Percentiles rank a stretch among this genome's conserved stretches.
Conservation (phyloP, 352 stramenopile species). For the Phytophthora chlamydospora region DNA sequence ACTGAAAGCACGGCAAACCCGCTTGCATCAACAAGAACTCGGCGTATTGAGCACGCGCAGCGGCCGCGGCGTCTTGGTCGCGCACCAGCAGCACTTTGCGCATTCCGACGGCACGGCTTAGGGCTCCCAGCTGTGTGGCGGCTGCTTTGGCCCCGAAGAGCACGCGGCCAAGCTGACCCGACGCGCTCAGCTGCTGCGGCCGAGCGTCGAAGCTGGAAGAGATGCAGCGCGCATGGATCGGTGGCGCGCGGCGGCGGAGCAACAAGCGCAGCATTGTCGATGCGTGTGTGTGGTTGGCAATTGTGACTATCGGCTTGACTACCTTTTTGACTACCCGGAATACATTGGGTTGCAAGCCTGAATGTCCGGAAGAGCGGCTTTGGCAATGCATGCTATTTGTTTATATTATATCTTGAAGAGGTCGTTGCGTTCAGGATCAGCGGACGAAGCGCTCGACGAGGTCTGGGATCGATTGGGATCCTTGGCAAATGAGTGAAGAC, state of each 20-base stretch:
- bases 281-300: slow-evolving; percentile 4
- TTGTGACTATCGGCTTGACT: too few species aligned
- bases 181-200: slow-evolving; percentile 45
- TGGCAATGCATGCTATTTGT: too few species aligned
- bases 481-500: slow-evolving; percentile 32
- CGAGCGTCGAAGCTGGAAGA: slow-evolving; percentile 49
- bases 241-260: not conserved
- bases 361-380: too few species aligned
- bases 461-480: slow-evolving; percentile 45
- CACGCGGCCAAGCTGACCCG: slow-evolving; percentile 48
- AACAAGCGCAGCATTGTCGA: slow-evolving; percentile 18
- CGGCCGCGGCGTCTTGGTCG: slow-evolving; percentile 59
- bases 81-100: slow-evolving; percentile 76
- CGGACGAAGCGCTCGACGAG: slow-evolving; percentile 51
- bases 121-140: slow-evolving; percentile 40
- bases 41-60: slow-evolving; percentile 64
- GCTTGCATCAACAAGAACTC: slow-evolving; percentile 77
- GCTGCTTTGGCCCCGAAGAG: slow-evolving; percentile 59
- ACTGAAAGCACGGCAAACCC: slow-evolving; percentile 75
- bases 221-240: slow-evolving; percentile 21
- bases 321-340: not conserved
- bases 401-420: too few species aligned
- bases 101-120: slow-evolving; percentile 51
- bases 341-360: too few species aligned
- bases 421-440: too few species aligned